Evolutionary conservation across 106 monocot genomes (phyloP), one percentile per base, ranked within the genome.

Genomic region (Dendrobium catenatum): DNA sequence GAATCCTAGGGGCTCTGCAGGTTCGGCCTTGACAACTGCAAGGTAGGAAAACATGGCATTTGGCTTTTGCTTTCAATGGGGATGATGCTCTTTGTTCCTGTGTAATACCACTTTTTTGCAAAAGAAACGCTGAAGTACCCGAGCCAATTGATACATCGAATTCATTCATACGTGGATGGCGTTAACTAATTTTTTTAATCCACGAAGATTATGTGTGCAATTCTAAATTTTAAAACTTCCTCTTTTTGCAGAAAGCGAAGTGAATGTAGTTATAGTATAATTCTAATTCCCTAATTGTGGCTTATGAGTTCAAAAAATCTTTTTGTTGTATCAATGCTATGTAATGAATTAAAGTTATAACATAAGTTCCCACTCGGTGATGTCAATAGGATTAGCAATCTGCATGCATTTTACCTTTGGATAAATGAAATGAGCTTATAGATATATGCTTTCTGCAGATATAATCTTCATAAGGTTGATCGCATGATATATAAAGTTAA

Each of bases 1-100:
- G 91, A 99, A 99, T 55, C 99, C 98, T 1, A 89, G 98, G 77
- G 99, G 99, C 11, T 95, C 95, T 77, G 95, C 88, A 26, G 87
- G 91, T 18, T 99, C 98, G 0, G 89, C 98, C 1, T 54, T 98
- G 75, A 95, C 91, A 31, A 91, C 94, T 16, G 84, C 97, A 47
- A 89, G 98, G 95, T 95, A 78, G 78, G 13, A 9, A 20, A 42
- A 43, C 43, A 5, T n/a, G 74, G 42, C 74, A 37, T 37, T 42
- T 75, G 5, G 41, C 20, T n/a, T 75, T 75, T 0, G 48, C 0
- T 51, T 76, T 47, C 44, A 74, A n/a, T 43, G 44, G 33, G 1
- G 5, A 41, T 1, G 73, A 17, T 73, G n/a, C 24, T 42, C 73
- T 73, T 16, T 6, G 33, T 73, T 24, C 24, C 41, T 73, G 29